Conservation (phyloP, 371 early-diverging fungal species). For the Mortierella polycephala region DNA sequence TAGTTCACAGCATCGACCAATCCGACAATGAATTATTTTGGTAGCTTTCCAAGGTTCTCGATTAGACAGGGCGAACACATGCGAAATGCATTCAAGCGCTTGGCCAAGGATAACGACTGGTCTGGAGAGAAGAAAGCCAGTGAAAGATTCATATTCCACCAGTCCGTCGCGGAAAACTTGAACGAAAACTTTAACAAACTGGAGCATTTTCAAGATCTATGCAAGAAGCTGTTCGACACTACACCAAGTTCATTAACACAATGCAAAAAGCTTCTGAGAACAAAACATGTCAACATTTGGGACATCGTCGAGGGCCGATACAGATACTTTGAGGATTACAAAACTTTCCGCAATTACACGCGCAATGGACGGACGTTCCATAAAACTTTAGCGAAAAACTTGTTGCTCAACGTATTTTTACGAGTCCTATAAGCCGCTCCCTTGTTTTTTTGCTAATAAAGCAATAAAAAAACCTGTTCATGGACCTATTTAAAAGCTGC, state of each 20-base stretch:
- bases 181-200: slow-evolving; percentile 9
- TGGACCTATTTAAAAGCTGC: no score
- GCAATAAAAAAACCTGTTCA: no score
- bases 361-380: slow-evolving; percentile 12
- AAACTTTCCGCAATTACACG: slow-evolving; percentile 13
- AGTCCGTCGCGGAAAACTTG: slow-evolving; percentile 4
- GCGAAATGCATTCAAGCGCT: slow-evolving; percentile 23
- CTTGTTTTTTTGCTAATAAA: no score
- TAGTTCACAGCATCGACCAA: no score
- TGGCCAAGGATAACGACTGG: slow-evolving; percentile 12
- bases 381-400: background rate
- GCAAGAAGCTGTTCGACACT: slow-evolving; percentile 7
- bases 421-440: background rate
- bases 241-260: slow-evolving; percentile 15
- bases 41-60: slow-evolving; percentile 2
- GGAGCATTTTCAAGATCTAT: slow-evolving; percentile 16
- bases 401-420: slow-evolving; percentile 22
- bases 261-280: slow-evolving; percentile 15
- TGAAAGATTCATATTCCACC: slow-evolving; percentile 7
- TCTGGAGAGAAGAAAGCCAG: background rate
- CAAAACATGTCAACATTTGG: slow-evolving; percentile 34
- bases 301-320: slow-evolving; percentile 23
- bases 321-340: slow-evolving; percentile 16
- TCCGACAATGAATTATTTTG: slow-evolving; percentile 12
- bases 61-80: slow-evolving; percentile 12